phyloP scores from a whole-genome alignment of 441 rosid genomes.

The Cnidoscolus chayamansa region DNA sequence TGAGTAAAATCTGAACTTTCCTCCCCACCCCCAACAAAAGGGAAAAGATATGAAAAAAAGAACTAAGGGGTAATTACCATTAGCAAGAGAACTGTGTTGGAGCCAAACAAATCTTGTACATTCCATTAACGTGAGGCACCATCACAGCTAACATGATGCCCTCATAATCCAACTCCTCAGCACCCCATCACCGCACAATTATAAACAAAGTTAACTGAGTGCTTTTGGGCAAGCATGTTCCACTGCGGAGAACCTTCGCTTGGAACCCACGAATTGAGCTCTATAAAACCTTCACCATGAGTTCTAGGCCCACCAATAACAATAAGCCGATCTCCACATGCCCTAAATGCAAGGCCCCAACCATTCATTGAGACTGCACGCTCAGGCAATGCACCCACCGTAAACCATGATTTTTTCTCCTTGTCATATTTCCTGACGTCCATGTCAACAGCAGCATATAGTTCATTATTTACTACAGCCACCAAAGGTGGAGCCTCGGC shows the following conservation, averaged over 20 bases:
- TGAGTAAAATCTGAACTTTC: conserved; percentile 46
- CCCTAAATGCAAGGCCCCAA: conserved; percentile 97
- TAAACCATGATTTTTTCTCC: conserved; percentile 50
- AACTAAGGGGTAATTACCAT: conserved; percentile 47
- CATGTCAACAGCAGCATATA: conserved; percentile 85
- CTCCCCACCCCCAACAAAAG: conserved; percentile 41
- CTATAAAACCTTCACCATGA: conserved; percentile 71
- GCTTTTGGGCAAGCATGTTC: conserved; percentile 73
- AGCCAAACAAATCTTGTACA: conserved; percentile 47
- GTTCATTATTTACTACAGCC: conserved; percentile 75
- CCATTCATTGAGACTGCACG: conserved; percentile 86
- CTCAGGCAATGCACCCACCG: conserved; percentile 77
- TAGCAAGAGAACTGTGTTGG: conserved; percentile 42
- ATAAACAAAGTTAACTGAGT: conserved; percentile 78
- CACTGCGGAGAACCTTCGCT: conserved; percentile 71
- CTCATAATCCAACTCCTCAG: conserved; percentile 41
- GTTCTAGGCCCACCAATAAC: conserved; percentile 88
- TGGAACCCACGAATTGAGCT: conserved; percentile 88
- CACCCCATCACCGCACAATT: conserved; percentile 99
- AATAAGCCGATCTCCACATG: conserved; percentile 78
- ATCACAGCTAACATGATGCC: conserved; percentile 29
- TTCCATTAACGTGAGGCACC: conserved; percentile 32
- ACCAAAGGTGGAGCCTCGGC: conserved; percentile 88
- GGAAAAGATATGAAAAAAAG: conserved; percentile 33
- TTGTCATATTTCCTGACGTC: conserved; percentile 76